Percentiles rank a stretch among this genome's conserved stretches.
Conservation (phyloP, 495 filamentous ascomycete genomes). For the Talaromyces thailandensis region DNA sequence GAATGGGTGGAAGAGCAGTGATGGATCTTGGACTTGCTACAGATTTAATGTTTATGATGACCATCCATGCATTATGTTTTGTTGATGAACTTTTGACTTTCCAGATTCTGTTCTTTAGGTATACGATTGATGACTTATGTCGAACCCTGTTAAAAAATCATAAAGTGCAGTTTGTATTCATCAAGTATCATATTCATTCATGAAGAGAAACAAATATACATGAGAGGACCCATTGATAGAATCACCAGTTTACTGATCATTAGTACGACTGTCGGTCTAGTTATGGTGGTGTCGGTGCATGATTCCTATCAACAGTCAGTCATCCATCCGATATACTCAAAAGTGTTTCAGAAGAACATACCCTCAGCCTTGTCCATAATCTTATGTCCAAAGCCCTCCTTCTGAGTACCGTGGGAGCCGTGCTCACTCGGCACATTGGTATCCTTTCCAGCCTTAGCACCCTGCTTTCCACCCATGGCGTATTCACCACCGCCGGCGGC, state of each 20-base stretch:
- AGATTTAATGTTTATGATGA: neutral
- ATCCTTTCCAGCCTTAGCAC: neutral
- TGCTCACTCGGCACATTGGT: neutral
- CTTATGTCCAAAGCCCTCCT: neutral
- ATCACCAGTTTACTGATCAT: neutral
- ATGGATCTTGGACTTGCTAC: neutral
- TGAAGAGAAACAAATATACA: neutral
- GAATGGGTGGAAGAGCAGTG: neutral
- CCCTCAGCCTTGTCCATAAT: constrained; percentile 3
- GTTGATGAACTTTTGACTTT: no score
- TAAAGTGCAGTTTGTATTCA: neutral
- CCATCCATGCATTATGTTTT: no score
- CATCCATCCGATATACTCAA: neutral
- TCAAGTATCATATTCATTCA: neutral
- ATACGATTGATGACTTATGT: no score
- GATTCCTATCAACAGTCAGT: neutral
- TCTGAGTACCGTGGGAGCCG: neutral
- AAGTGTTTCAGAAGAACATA: neutral
- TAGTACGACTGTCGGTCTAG: neutral
- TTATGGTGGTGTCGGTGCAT: neutral
- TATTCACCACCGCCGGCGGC: constrained; percentile 2
- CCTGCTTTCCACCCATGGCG: neutral
- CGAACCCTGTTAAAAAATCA: no score
- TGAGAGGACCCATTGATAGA: neutral
- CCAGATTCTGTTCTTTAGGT: no score